A percentile compares a stretch with the other conserved stretches of the same genome.
These are phyloP conservation scores for Rosa hybrid DNA, from an alignment of 331 rosid genomes.

Conservation along the genomic window DNA sequence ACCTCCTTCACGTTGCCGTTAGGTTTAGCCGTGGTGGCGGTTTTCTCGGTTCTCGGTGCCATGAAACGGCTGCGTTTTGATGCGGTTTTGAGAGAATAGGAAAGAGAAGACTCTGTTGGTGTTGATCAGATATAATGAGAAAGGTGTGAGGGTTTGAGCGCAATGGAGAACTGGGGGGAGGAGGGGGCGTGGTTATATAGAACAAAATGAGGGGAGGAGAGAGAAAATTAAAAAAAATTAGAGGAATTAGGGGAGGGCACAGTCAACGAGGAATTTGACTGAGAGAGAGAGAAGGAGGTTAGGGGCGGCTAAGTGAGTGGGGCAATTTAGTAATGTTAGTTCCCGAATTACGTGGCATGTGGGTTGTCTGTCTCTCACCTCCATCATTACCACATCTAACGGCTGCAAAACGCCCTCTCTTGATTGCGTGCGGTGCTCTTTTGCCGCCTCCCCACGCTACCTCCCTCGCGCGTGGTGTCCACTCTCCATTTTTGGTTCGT, in stretches of 20 bases:
- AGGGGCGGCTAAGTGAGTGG: conserved; percentile 39
- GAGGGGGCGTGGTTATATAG: conserved; percentile 40
- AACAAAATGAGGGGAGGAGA: conserved; percentile 1
- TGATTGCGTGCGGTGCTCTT: conserved; percentile 27
- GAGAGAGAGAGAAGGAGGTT: conserved; percentile 8
- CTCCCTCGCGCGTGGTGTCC: background rate
- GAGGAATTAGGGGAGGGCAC: background rate
- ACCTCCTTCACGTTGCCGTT: conserved; percentile 56
- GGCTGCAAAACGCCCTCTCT: conserved; percentile 28
- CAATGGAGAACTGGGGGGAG: background rate
- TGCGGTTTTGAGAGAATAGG: too few relatives aligned
- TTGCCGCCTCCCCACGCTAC: background rate
- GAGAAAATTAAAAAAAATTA: background rate
- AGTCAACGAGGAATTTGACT: conserved; percentile 73
- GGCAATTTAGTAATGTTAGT: conserved; percentile 34
- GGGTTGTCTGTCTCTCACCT: conserved; percentile 43
- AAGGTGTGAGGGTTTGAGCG: background rate
- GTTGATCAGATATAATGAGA: background rate
- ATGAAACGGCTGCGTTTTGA: conserved; percentile 28
- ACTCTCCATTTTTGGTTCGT: conserved; percentile 21
- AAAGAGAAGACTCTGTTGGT: background rate
- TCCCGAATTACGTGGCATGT: conserved; percentile 67
- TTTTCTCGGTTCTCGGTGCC: conserved; percentile 75
- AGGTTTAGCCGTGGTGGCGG: conserved; percentile 21
- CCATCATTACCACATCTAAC: conserved; percentile 33